phyloP scores from a whole-genome alignment of 495 filamentous ascomycete genomes.

The Aspergillus incahuasiensis region DNA sequence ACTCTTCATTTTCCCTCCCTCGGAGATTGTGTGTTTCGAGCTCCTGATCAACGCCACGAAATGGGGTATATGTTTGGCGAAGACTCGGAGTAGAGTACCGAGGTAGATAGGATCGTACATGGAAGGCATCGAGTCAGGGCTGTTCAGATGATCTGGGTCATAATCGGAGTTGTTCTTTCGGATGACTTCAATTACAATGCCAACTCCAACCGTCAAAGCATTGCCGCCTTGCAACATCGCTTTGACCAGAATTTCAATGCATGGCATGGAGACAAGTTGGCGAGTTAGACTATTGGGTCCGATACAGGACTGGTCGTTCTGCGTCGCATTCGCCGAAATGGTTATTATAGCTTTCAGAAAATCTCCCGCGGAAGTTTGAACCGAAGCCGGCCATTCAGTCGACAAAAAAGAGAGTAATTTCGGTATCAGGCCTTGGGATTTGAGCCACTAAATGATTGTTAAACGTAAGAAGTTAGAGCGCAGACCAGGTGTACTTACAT shows the following conservation, averaged over 20 bases:
- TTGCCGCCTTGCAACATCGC: slow-evolving; percentile 96
- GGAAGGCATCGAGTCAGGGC: slow-evolving; percentile 71
- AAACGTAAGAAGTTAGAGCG: background rate
- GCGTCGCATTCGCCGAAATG: slow-evolving; percentile 95
- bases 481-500: slow-evolving; percentile 55
- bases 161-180: slow-evolving; percentile 99
- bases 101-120: slow-evolving; percentile 95
- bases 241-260: slow-evolving; percentile 72
- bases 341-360: slow-evolving; percentile 99
- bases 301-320: slow-evolving; percentile 96
- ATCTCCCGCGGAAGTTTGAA: slow-evolving; percentile 94
- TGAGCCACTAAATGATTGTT: slow-evolving; percentile 69
- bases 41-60: slow-evolving; percentile 88
- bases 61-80: slow-evolving; percentile 86
- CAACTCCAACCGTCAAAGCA: slow-evolving; percentile 91
- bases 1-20: slow-evolving; percentile 53
- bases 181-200: slow-evolving; percentile 97
- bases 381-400: slow-evolving; percentile 72
- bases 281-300: slow-evolving; percentile 95
- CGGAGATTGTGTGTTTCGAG: slow-evolving; percentile 55
- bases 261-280: slow-evolving; percentile 86
- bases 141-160: slow-evolving; percentile 79
- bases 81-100: slow-evolving; percentile 83
- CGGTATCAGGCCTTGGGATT: slow-evolving; percentile 85
- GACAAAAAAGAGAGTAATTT: slow-evolving; percentile 82